Base-by-base conservation (phyloP, 1,139 yeast genomes). In the Suzukiozyma palmioleophila region DNA sequence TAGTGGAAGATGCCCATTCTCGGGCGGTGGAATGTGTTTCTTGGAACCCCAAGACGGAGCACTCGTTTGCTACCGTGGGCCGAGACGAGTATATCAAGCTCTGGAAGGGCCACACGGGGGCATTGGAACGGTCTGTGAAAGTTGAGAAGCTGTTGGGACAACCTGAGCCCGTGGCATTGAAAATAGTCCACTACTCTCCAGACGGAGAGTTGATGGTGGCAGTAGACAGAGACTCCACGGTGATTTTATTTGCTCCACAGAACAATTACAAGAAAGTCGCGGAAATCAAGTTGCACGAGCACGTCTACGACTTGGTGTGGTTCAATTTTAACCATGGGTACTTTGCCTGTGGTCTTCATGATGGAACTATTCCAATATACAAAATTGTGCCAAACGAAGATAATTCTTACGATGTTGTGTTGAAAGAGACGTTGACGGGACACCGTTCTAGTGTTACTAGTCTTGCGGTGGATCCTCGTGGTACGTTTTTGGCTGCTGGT, bases 41-140 rank as follows among this genome's bases (percentile, higher is more conserved):
- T 1, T 85, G 92, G 89, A 71, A 79, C 42, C 85, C 89, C 0
- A 53, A 53, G 12, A 66, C 72, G 35, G 77, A 75, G 18, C 65
- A 62, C 33, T 60, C 72, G 21, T 65, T 85, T 44, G 85, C 79
- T 1, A 71, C 85, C 2, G 83, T 77, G 12, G 81, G 83, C 1
- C 60, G 75, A 38, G 86, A 81, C 47, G 57, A 60, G n/a, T 56
- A 55, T 33, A 57, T 84, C 25, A 74, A 71, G 47, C 52, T 80
- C 8, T 84, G 92, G 92, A 74, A 73, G 42, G 69, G 73, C 3
- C 39, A 45, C 14, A 63, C 59, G 26, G 73, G 73, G 6, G 56
- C 57, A 15, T 51, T 64, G 34, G 61, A 75, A 16, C 61, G 64
- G 28, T 62, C 67, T 43, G 42, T 64, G 41, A 49, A 54, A 36